Conservation (phyloP, 176 grass and related monocot species). For the Sorghum bicolor region DNA sequence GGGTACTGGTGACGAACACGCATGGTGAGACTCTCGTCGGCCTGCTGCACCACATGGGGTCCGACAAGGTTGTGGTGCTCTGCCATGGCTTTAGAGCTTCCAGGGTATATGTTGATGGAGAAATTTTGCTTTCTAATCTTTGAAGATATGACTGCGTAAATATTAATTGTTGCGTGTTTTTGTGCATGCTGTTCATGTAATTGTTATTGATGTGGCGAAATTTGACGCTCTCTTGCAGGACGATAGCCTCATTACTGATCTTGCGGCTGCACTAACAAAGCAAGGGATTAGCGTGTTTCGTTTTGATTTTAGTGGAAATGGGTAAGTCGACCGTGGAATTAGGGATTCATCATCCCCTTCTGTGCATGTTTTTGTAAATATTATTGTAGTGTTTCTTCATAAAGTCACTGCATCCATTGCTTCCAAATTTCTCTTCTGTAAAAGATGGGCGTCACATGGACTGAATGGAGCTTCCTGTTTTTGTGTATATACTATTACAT, state of each 20-base stretch:
- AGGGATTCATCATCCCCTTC: neutral
- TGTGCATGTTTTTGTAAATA: neutral
- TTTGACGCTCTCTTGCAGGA: conserved; percentile 39
- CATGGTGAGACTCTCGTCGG: conserved; percentile 79
- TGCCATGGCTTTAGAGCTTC: conserved; percentile 71
- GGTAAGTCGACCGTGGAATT: conserved; percentile 44
- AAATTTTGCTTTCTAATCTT: neutral
- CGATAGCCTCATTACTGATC: conserved; percentile 51
- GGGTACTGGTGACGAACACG: conserved; percentile 55
- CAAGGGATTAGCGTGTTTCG: conserved; percentile 59
- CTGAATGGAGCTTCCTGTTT: neutral
- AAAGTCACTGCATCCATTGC: neutral
- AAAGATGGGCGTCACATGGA: neutral
- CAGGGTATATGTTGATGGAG: conserved; percentile 47
- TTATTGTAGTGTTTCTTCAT: neutral
- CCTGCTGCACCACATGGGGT: conserved; percentile 58
- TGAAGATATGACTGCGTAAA: neutral
- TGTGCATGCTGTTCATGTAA: neutral
- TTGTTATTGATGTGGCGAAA: neutral
- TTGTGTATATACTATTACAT: no score
- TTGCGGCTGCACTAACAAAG: conserved; percentile 54
- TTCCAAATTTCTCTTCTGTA: neutral
- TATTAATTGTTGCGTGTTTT: neutral
- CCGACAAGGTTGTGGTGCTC: conserved; percentile 67
- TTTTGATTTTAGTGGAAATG: conserved; percentile 97